Conservation (phyloP, 2,329 filamentous ascomycete species). For the Microsporum canis region DNA sequence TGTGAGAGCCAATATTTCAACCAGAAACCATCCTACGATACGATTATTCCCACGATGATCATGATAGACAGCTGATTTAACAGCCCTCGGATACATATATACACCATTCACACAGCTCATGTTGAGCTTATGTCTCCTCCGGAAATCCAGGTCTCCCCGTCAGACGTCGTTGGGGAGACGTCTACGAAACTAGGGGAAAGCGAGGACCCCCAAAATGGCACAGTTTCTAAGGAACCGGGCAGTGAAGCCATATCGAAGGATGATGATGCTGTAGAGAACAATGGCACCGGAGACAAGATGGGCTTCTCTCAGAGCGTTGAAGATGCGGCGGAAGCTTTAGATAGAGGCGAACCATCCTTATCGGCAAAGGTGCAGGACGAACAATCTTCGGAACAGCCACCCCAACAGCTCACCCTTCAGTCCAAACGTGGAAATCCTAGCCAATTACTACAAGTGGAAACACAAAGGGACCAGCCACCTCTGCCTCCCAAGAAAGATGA, state of each 20-base stretch:
- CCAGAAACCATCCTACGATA: background rate
- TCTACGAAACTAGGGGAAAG: background rate
- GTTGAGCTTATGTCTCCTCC: slow-evolving; percentile 12
- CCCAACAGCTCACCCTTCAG: slow-evolving; percentile 6
- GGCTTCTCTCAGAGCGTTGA: background rate
- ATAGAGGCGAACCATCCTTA: background rate
- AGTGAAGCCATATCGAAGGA: background rate
- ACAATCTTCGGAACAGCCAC: background rate
- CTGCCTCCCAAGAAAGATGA: slow-evolving; percentile 42
- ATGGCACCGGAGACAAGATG: background rate
- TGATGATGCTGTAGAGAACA: background rate
- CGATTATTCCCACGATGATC: background rate
- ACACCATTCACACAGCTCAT: slow-evolving; percentile 4
- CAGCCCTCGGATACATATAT: background rate
- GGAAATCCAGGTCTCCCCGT: slow-evolving; percentile 2
- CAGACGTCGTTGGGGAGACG: background rate
- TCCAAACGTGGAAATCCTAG: background rate
- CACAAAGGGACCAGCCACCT: slow-evolving; percentile 27
- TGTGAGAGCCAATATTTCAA: background rate
- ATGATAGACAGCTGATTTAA: background rate
- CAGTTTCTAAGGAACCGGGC: background rate
- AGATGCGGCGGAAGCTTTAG: background rate
- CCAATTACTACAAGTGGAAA: slow-evolving; percentile 6
- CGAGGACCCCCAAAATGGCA: background rate
- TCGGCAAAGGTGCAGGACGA: background rate